A percentile compares a stretch with the other conserved stretches of the same genome.
Conservation (phyloP, 192 early-diverging fungal species). For the Phycomyces nitens region DNA sequence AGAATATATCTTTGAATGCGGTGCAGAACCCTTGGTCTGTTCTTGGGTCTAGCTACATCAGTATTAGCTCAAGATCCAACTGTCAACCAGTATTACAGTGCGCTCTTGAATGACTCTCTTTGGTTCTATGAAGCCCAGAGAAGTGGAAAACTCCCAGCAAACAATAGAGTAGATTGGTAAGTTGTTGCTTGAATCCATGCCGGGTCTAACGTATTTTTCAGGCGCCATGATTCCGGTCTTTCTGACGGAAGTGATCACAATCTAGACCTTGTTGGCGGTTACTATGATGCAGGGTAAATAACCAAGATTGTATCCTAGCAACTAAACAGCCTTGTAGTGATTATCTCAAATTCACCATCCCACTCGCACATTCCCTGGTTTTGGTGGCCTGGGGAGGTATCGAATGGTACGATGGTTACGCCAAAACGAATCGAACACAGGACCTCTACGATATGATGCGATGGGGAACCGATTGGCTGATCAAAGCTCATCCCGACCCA, state of each 20-base stretch:
- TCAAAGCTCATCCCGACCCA: conserved; percentile 53
- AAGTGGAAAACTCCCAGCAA: conserved; percentile 44
- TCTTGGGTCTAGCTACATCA: too few relatives aligned
- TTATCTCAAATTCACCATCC: conserved; percentile 62
- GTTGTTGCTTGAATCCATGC: conserved; percentile 2
- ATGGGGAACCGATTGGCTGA: conserved; percentile 61
- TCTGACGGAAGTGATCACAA: conserved; percentile 32
- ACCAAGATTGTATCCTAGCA: not conserved
- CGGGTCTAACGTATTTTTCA: conserved; percentile 7
- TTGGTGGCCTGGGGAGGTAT: conserved; percentile 52
- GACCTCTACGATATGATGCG: conserved; percentile 49
- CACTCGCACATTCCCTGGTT: conserved; percentile 46
- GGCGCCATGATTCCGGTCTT: conserved; percentile 32
- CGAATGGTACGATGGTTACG: conserved; percentile 53
- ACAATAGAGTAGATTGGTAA: conserved; percentile 52
- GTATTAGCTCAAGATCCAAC: conserved; percentile 4
- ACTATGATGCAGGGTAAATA: conserved; percentile 40
- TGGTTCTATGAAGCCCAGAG: conserved; percentile 57
- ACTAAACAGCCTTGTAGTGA: conserved; percentile 31
- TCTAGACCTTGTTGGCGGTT: conserved; percentile 31
- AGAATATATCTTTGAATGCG: not conserved
- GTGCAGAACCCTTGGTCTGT: not conserved
- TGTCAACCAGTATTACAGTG: conserved; percentile 28
- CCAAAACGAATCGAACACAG: conserved; percentile 39
- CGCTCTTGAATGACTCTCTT: conserved; percentile 42